Evolutionary conservation across 805 yeast species (phyloP), one percentile per base, ranked within the genome.

Genomic region (Candida koratica): DNA sequence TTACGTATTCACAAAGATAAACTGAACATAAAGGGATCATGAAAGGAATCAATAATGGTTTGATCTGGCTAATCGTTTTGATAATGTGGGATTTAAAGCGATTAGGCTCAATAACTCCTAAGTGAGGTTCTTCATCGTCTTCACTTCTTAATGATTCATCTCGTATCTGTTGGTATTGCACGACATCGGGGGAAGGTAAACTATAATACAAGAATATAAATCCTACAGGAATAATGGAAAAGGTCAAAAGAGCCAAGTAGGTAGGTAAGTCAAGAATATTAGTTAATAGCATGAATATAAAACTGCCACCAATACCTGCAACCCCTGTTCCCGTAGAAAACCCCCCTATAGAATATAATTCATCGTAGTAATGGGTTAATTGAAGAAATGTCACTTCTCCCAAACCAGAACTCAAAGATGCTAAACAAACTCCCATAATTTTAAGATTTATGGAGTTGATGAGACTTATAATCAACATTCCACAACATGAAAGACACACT

Each of bases 281-380:
- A 0, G 97, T 90, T 48, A 85, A 42, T 1, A 82, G 46, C 71
- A 90, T 50, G 51, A 76, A 89, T 10, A 73, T 52, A 36, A 83
- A 84, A 37, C 89, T 77, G 0, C 97, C 98, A 13, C 76, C 71
- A 4, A 90, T 56, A 0, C 98, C 98, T 1, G 98, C 97, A 13
- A 87, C 95, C 3, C 98, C 97, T 0, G 97, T 90, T 1, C 98
- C 98, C 6, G 88, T 75, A 14, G 95, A 84, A 77, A 94, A 90
- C 0, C 95, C 97, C 33, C 81, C 77, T 30, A 90, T 64, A 4
- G 94, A 67, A n/a, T 54, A 46, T 12, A 68, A 67, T 13, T 67
- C 71, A n/a, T 45, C 37, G 55, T 78, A 87, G 48, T 67, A 81
- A 53, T 89, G 96, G 1, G 96, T 86, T 56, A 90, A 61, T 55